Evolutionary conservation across 495 filamentous ascomycete species (phyloP).

Genomic region (Lasiosphaeriaceae sp.): DNA sequence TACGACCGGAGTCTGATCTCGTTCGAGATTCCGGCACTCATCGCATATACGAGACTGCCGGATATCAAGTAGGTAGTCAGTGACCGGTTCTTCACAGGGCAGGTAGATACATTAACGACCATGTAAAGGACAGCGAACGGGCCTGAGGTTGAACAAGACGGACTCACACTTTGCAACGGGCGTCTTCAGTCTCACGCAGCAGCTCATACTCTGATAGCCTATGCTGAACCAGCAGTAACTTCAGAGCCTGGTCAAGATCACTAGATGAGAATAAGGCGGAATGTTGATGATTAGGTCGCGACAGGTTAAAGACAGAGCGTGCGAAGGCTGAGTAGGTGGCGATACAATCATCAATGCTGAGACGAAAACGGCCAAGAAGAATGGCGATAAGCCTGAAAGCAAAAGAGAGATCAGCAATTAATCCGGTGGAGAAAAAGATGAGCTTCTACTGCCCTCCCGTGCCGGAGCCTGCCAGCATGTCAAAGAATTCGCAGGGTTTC

Average conservation of each 20-base stretch:
- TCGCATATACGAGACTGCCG: background rate
- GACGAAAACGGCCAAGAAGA: background rate
- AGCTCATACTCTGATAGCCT: background rate
- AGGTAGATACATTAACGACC: background rate
- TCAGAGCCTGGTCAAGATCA: background rate
- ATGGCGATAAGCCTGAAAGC: background rate
- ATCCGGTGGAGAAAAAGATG: background rate
- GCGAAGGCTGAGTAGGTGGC: background rate
- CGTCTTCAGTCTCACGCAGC: background rate
- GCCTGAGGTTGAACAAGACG: background rate
- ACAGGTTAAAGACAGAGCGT: background rate
- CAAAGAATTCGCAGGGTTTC: background rate
- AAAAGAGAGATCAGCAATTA: background rate
- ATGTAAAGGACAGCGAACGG: background rate
- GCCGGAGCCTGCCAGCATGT: background rate
- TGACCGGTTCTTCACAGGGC: background rate
- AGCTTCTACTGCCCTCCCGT: background rate
- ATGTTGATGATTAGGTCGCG: background rate
- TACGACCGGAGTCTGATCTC: background rate
- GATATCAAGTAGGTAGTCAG: background rate
- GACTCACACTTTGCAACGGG: background rate
- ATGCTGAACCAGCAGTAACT: background rate
- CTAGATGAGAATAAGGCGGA: background rate
- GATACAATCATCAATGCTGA: background rate
- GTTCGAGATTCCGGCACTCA: background rate